Conservation (phyloP, 495 filamentous ascomycete species). For the Opeltia flavorubescens region DNA sequence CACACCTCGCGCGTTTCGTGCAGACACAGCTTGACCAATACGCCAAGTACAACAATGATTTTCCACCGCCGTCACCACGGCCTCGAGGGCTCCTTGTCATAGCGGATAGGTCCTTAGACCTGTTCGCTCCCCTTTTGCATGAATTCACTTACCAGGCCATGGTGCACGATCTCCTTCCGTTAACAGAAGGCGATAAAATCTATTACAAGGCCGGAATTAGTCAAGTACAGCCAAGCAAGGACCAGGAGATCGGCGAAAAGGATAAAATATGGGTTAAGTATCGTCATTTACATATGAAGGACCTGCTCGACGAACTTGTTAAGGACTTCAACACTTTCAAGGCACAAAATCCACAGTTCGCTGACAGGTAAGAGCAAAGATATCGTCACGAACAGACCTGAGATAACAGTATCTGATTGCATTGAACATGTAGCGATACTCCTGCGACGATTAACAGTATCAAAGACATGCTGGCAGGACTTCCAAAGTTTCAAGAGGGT, state of each 20-base stretch:
- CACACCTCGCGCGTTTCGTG: conserved; percentile 80
- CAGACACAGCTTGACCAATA: conserved; percentile 82
- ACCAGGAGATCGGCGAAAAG: conserved; percentile 77
- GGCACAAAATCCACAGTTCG: conserved; percentile 86
- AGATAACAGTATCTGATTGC: not conserved
- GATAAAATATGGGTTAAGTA: conserved; percentile 91
- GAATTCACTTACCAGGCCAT: conserved; percentile 99
- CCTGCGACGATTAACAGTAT: conserved; percentile 74
- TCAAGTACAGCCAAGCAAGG: conserved; percentile 67
- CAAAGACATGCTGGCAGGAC: conserved; percentile 88
- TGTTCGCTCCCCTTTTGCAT: conserved; percentile 74
- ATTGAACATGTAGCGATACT: conserved; percentile 45
- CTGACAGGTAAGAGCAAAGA: conserved; percentile 40
- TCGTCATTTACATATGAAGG: conserved; percentile 92
- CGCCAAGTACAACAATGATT: conserved; percentile 64
- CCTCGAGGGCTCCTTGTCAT: conserved; percentile 77
- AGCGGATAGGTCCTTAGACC: conserved; percentile 82
- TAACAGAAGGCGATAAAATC: conserved; percentile 77
- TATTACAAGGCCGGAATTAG: conserved; percentile 69
- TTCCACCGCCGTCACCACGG: conserved; percentile 60
- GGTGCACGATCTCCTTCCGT: conserved; percentile 81
- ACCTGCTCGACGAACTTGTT: conserved; percentile 87
- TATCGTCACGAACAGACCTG: not conserved
- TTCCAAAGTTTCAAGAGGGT: conserved; percentile 87
- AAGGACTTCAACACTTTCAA: conserved; percentile 85